Evolutionary conservation across 2,329 filamentous ascomycete genomes (phyloP).

Genomic region (Fusarium penzigii): DNA sequence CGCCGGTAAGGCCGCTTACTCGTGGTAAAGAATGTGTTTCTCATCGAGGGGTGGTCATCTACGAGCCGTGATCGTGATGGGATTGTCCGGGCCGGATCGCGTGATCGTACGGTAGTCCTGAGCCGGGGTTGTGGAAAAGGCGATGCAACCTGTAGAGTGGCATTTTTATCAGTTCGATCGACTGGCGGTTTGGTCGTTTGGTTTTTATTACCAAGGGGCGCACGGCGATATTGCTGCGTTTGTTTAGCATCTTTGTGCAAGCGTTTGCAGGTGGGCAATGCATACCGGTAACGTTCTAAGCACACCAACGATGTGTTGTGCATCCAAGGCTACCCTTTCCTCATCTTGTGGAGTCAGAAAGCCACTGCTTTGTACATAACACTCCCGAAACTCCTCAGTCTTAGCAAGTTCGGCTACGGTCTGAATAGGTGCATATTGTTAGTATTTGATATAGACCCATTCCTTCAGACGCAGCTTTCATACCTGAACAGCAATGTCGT

Average conservation of each 20-base stretch:
- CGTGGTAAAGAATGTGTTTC: neutral
- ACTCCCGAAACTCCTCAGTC: neutral
- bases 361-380: neutral
- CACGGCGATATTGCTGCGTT: neutral
- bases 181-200: neutral
- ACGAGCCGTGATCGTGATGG: neutral
- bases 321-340: neutral
- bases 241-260: neutral
- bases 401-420: constrained; percentile 26
- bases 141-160: neutral
- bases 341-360: neutral
- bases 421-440: constrained; percentile 9
- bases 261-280: neutral
- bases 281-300: neutral
- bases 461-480: neutral
- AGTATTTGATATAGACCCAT: constrained; percentile 1
- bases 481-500: constrained; percentile 36
- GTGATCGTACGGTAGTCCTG: neutral
- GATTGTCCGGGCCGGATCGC: neutral
- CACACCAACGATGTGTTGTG: neutral
- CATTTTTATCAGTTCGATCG: neutral
- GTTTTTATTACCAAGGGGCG: neutral
- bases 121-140: neutral
- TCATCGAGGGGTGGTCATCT: neutral
- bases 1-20: constrained; percentile 5